A percentile compares a stretch with the other conserved stretches of the same genome.
Evolutionary conservation across 2,329 filamentous ascomycete genomes (phyloP).

Genomic region (Fusarium sublunatum): DNA sequence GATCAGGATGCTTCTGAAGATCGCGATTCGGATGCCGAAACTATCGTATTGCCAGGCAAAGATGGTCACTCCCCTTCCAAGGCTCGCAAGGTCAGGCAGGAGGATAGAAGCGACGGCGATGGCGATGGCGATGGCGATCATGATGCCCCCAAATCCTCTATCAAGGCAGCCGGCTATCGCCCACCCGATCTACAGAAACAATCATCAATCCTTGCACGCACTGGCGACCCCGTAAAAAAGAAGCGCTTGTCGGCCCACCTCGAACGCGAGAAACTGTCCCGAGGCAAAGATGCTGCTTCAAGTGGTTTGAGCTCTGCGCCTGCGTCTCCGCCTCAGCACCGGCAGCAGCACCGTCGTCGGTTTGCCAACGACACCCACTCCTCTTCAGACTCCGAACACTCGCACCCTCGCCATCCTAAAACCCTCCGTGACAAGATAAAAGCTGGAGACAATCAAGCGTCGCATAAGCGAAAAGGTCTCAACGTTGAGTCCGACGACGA

Average conservation of each 20-base stretch:
- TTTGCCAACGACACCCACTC: conserved; percentile 54
- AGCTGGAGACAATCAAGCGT: conserved; percentile 58
- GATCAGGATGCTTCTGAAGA: conserved; percentile 59
- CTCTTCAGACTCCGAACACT: conserved; percentile 67
- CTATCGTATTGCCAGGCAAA: conserved; percentile 74
- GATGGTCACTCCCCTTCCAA: conserved; percentile 73
- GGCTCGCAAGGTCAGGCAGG: conserved; percentile 72
- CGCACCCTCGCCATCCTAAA: conserved; percentile 58
- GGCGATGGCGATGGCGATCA: conserved; percentile 38
- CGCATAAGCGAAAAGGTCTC: conserved; percentile 65
- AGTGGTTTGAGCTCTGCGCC: conserved; percentile 70
- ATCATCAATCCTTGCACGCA: conserved; percentile 49
- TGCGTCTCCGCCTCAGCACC: conserved; percentile 61
- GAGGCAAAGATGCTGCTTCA: conserved; percentile 61
- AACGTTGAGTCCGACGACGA: conserved; percentile 70
- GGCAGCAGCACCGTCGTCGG: conserved; percentile 49
- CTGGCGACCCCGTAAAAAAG: conserved; percentile 57
- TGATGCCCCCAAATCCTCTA: conserved; percentile 55
- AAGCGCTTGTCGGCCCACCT: conserved; percentile 57
- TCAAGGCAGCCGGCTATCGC: conserved; percentile 45
- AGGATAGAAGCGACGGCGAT: conserved; percentile 70
- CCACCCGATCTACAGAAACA: conserved; percentile 52
- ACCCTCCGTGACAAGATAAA: conserved; percentile 61
- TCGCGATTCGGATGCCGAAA: conserved; percentile 77
- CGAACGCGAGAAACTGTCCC: conserved; percentile 56